Conservation (phyloP, 345 rosid species). For the Moricandia arvensis region DNA sequence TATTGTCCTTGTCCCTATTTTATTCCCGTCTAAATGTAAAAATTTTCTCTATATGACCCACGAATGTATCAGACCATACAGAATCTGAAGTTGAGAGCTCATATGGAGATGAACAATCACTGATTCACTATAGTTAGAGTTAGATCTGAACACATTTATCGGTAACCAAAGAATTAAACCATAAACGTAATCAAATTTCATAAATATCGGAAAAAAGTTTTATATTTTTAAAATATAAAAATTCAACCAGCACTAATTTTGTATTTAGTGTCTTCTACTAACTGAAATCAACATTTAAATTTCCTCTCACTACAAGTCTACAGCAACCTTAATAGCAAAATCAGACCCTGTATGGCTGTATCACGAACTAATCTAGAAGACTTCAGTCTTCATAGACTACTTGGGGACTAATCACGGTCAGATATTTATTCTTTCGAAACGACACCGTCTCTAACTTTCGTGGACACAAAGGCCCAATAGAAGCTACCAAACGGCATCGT, state of each 20-base stretch:
- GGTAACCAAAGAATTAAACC: too few species aligned
- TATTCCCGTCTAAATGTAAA: background rate
- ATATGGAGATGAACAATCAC: background rate
- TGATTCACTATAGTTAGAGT: background rate
- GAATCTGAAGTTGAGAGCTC: background rate
- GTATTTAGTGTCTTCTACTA: background rate
- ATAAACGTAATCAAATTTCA: too few species aligned
- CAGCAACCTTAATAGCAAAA: background rate
- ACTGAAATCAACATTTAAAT: background rate
- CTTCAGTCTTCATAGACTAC: background rate
- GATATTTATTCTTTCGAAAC: background rate
- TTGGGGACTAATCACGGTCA: background rate
- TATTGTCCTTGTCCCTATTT: background rate
- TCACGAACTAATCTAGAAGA: background rate
- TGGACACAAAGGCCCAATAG: constrained; percentile 7
- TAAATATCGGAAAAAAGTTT: too few species aligned
- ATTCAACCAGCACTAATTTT: background rate
- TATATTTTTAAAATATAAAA: too few species aligned
- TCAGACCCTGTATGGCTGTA: too few species aligned
- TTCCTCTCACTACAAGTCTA: background rate
- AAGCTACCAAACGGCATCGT: background rate
- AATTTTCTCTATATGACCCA: background rate
- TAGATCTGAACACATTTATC: too few species aligned
- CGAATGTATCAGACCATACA: background rate
- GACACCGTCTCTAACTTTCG: background rate